Percentiles rank a stretch among this genome's conserved stretches.
Conservation (phyloP, 345 rosid genomes). For the Acer campestre region DNA sequence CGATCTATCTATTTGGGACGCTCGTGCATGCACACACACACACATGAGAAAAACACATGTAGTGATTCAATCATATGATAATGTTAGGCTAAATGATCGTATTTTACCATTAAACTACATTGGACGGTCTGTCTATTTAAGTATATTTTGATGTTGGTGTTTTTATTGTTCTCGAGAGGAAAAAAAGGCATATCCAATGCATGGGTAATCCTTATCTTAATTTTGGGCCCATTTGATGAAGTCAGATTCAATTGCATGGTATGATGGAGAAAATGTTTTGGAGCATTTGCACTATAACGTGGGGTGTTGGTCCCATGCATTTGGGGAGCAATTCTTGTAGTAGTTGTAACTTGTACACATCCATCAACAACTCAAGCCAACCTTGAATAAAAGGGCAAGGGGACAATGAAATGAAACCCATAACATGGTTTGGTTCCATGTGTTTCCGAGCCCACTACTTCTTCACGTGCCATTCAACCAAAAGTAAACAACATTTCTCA, state of each 20-base stretch:
- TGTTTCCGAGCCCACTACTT: conserved; percentile 4
- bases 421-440: not conserved
- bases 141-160: no score
- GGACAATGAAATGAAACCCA: not conserved
- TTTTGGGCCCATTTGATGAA: not conserved
- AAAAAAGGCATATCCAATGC: conserved; percentile 16
- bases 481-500: no score
- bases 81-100: no score
- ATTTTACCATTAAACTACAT: no score
- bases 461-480: not conserved
- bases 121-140: no score
- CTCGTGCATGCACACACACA: no score
- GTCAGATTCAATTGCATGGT: not conserved
- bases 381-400: not conserved
- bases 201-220: conserved; percentile 5
- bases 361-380: no score
- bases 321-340: not conserved
- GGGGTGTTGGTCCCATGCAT: not conserved
- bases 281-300: not conserved
- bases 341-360: not conserved
- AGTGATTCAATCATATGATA: no score
- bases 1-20: no score
- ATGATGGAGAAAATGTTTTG: conserved; percentile 4
- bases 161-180: not conserved
- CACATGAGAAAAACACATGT: no score